Percentiles rank a stretch among this genome's conserved stretches.
These are phyloP conservation scores for Psidium friedrichsthalianum DNA, from an alignment of 345 rosid genomes.

Conservation along the genomic window DNA sequence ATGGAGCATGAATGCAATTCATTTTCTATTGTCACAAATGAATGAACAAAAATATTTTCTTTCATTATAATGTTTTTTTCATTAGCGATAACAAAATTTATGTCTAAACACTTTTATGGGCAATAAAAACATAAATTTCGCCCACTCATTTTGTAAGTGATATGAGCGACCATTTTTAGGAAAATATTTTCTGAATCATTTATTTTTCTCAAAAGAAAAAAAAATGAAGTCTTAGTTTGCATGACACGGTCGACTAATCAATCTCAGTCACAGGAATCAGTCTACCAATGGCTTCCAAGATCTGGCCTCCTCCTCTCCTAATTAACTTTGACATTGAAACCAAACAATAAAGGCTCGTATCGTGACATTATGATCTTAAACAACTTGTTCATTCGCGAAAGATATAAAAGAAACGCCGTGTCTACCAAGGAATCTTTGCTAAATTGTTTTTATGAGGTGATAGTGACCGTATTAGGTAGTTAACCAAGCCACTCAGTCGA, in stretches of 20 bases:
- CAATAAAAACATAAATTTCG: too few species aligned
- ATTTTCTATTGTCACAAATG: too few species aligned
- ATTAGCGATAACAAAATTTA: too few species aligned
- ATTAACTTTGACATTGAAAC: not conserved
- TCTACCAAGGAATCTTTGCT: not conserved
- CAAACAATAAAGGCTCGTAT: not conserved
- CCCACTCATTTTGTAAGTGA: too few species aligned
- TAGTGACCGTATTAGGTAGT: not conserved
- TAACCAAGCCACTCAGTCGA: not conserved
- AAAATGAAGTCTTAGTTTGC: not conserved
- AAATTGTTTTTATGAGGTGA: not conserved
- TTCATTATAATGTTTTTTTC: too few species aligned
- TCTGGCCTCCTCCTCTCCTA: not conserved
- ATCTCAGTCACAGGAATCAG: not conserved
- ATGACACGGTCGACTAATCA: not conserved
- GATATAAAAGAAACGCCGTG: not conserved
- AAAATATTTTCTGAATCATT: too few species aligned
- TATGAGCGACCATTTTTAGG: too few species aligned
- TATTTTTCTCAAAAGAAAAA: too few species aligned
- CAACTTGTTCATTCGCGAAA: not conserved
- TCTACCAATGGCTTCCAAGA: not conserved
- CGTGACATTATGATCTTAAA: not conserved
- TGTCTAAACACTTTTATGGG: too few species aligned
- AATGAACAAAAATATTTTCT: too few species aligned
- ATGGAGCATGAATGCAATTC: too few species aligned